Evolutionary conservation across 352 stramenopile species (phyloP).

Genomic region (Plasmopara muralis): DNA sequence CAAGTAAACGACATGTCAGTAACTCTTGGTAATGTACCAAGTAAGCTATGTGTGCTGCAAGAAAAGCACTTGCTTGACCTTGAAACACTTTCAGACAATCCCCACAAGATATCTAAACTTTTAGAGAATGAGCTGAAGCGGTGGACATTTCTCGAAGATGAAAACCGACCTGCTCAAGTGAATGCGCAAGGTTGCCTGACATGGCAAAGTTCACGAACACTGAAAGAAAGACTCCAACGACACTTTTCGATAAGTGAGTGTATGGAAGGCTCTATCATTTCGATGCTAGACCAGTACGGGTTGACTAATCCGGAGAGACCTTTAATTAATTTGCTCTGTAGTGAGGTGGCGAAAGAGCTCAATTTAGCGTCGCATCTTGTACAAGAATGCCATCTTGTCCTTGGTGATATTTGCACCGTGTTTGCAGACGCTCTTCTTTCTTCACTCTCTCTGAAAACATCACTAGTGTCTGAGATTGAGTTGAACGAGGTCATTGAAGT

Average conservation of each 20-base stretch:
- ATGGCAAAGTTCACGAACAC: slow-evolving; percentile 14
- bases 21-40: background rate
- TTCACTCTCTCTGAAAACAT: slow-evolving; percentile 21
- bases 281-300: slow-evolving; percentile 26
- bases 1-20: slow-evolving; percentile 8
- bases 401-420: slow-evolving; percentile 16
- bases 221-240: slow-evolving; percentile 11
- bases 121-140: slow-evolving; percentile 23
- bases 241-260: slow-evolving; percentile 14
- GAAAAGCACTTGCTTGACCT: background rate
- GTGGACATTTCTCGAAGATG: slow-evolving; percentile 22
- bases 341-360: slow-evolving; percentile 19
- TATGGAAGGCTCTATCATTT: slow-evolving; percentile 25
- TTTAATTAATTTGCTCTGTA: slow-evolving; percentile 19
- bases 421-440: slow-evolving; percentile 11
- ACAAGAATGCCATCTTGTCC: slow-evolving; percentile 14
- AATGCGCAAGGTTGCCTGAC: slow-evolving; percentile 13
- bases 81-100: slow-evolving; percentile 5
- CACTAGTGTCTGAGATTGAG: slow-evolving; percentile 41
- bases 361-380: slow-evolving; percentile 17
- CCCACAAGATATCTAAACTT: slow-evolving; percentile 13
- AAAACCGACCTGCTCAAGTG: slow-evolving; percentile 12
- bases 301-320: slow-evolving; percentile 15
- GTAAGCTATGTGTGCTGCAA: slow-evolving; percentile 1
- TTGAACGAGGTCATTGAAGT: slow-evolving; percentile 29